Conservation (phyloP, 208 protist genomes). For the Acanthamoeba divionensis region DNA sequence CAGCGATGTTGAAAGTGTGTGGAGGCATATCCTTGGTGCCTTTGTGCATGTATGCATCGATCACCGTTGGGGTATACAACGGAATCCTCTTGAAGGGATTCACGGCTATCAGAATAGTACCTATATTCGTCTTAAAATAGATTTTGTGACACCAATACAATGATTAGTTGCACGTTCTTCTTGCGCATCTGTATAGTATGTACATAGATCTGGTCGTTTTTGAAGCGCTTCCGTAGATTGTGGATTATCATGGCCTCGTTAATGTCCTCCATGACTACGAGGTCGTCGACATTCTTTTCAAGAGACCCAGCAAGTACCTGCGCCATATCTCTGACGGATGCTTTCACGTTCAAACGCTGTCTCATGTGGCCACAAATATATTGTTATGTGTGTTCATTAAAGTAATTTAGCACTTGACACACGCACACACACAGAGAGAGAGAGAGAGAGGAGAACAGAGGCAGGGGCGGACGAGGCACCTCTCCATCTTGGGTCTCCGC, state of each 20-base stretch:
- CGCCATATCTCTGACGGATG: background rate
- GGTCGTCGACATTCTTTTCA: slow-evolving; percentile 53
- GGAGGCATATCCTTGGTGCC: slow-evolving; percentile 60
- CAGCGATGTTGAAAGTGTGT: slow-evolving; percentile 71
- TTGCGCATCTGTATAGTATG: background rate
- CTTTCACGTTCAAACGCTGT: background rate
- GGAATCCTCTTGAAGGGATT: slow-evolving; percentile 70
- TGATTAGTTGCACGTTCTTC: background rate
- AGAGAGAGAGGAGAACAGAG: background rate
- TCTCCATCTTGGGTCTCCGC: slow-evolving; percentile 44
- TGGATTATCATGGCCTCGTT: slow-evolving; percentile 29
- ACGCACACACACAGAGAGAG: no score
- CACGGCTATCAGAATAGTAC: slow-evolving; percentile 74
- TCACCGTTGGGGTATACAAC: slow-evolving; percentile 68
- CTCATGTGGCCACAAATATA: no score
- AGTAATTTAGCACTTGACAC: no score
- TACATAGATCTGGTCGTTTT: background rate
- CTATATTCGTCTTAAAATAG: slow-evolving; percentile 76
- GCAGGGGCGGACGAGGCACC: background rate
- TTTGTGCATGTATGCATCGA: slow-evolving; percentile 63
- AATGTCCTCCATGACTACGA: slow-evolving; percentile 67
- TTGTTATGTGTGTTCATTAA: background rate
- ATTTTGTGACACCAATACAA: background rate
- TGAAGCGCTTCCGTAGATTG: slow-evolving; percentile 16
- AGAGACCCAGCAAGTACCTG: background rate